These are phyloP conservation scores for Geranium incanum DNA, from an alignment of 441 rosid species.

Conservation along the genomic window DNA sequence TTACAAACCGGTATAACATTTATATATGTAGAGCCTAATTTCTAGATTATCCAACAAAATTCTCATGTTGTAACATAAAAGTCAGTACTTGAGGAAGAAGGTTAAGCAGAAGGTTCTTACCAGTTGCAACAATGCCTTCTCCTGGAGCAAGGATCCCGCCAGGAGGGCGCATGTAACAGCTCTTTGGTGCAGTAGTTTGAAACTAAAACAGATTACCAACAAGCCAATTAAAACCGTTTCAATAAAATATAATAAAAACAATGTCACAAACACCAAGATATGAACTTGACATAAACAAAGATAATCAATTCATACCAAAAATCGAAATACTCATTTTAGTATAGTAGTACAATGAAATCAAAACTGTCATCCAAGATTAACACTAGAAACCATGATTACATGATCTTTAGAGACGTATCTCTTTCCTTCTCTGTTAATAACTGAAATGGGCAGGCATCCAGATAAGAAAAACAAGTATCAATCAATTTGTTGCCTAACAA, in stretches of 20 bases:
- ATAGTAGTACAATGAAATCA: background rate
- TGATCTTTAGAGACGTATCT: no score
- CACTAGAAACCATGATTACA: background rate
- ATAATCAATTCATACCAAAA: background rate
- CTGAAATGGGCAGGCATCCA: background rate
- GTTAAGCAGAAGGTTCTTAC: slow-evolving; percentile 23
- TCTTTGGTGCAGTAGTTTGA: slow-evolving; percentile 73
- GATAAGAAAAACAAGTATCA: background rate
- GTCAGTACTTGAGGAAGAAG: background rate
- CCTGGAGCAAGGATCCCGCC: slow-evolving; percentile 71
- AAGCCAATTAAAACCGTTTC: background rate
- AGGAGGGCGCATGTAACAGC: slow-evolving; percentile 76
- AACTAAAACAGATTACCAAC: slow-evolving; percentile 32
- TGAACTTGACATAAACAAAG: background rate
- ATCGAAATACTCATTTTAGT: background rate
- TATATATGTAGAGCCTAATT: background rate
- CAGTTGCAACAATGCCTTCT: slow-evolving; percentile 56
- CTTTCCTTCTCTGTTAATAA: background rate
- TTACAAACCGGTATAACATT: background rate
- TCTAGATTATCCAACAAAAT: background rate
- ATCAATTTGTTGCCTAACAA: background rate
- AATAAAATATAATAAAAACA: slow-evolving; percentile 1
- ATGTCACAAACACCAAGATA: background rate
- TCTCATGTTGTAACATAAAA: background rate
- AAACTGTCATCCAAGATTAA: background rate